phyloP scores from a whole-genome alignment of 176 grass and related monocot genomes.

The Triticum urartu region DNA sequence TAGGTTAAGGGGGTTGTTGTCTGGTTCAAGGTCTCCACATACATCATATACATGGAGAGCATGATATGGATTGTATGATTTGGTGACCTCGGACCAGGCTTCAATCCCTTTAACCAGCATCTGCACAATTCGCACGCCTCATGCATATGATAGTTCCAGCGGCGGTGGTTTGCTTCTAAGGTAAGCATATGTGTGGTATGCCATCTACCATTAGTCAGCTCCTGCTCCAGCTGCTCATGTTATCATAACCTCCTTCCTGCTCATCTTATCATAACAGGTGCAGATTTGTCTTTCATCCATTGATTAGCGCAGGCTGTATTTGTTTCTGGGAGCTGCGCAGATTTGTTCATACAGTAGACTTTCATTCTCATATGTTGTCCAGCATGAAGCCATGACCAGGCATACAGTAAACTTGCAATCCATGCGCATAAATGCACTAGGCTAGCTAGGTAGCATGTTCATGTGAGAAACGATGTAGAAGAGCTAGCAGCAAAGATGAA shows the following conservation, averaged over 20 bases:
- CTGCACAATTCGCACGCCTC: neutral
- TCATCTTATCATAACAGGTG: neutral
- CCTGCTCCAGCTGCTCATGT: neutral
- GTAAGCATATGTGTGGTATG: constrained; percentile 3
- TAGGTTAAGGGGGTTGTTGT: constrained; percentile 45
- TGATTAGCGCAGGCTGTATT: neutral
- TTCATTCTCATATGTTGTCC: neutral
- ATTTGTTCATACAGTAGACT: neutral
- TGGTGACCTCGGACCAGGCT: constrained; percentile 46
- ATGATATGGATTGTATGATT: neutral
- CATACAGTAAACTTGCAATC: neutral
- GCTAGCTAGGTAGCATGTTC: neutral
- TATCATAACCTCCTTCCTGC: neutral
- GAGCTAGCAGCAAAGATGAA: neutral
- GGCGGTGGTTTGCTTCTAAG: neutral
- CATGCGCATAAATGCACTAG: neutral
- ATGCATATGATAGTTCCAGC: neutral
- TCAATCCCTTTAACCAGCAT: constrained; percentile 44
- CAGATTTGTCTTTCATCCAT: neutral
- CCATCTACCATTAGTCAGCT: neutral
- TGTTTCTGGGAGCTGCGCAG: neutral
- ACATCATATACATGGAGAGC: neutral
- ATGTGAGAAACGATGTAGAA: neutral
- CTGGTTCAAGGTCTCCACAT: constrained; percentile 38
- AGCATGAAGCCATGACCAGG: neutral